Base-by-base conservation (phyloP, 192 early-diverging fungal genomes). In the Coemansia sp. region DNA sequence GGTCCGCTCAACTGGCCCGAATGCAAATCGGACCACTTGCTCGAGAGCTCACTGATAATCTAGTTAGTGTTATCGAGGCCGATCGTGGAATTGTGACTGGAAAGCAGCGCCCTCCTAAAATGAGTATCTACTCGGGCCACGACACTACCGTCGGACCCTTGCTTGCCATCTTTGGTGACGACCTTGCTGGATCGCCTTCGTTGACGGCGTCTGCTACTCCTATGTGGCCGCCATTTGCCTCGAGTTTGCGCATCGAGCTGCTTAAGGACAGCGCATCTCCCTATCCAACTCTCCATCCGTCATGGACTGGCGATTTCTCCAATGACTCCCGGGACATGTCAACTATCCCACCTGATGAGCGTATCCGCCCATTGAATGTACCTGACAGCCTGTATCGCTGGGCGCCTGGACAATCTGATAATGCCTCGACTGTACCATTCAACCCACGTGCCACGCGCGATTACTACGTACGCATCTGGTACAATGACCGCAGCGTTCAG, bases 401-500 rank as follows among this genome's bases (percentile, higher is more conserved):
- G 79, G 32, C 75, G 32, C 41, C 58, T 11, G 32, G 46, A 17
- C 55, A 62, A 62, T 29, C 61, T 45, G 12, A 10, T n/a, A 53
- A 11, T 12, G 1, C 50, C 21, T 53, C 25, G 5, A 9, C 3
- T 29, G 25, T 29, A 8, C 53, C 53, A 57, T 57, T 57, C 53
- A 72, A 78, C 41, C 71, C 76, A 7, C 73, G 75, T 9, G 77
- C 75, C 0, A 66, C 42, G 1, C 71, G 70, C 34, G 82, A 70
- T 63, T 84, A 84, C 71, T 84, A 80, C 23, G 82, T 84, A 27
- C 82, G 82, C 17, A 71, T 84, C n/a, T 77, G 77, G 74, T 73
- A 80, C 55, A 74, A 80, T 61, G 82, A 84, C 62, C 62, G 72
- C 23, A 51, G 29, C 0, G 48, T 84, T 17, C 69, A 48, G 66